Evolutionary conservation across 1,284 basidiomycete genomes (phyloP), one percentile per base, ranked within the genome.

Genomic region (Tilletia caries): DNA sequence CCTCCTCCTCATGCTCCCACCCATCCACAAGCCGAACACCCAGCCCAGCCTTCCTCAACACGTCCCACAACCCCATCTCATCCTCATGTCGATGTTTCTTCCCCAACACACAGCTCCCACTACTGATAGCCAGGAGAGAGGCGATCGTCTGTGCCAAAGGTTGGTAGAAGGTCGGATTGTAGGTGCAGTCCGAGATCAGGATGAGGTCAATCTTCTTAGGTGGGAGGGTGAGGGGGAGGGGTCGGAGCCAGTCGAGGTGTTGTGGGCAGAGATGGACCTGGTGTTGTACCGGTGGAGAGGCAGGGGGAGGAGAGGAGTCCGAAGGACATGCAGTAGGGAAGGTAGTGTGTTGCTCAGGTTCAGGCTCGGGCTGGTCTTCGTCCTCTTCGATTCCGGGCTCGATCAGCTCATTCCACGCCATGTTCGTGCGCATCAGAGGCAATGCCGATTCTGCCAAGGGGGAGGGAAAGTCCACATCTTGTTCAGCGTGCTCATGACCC

Each of bases 31-130:
- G 37, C 37, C 37, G 37, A 41, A 6, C 10, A 41, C 15, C 37
- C 37, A 41, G 15, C 8, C 37, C 37, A 15, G 15, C 33, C 0
- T 29, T 34, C 18, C 20, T 25, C n/a, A 68, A 43, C 2, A 25
- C 18, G 23, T 32, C 20, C 70, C 68, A 71, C 5, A 71, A 65
- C 6, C 13, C 44, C 3, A 29, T 41, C 54, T 71, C 70, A 29
- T 71, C 70, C 3, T 23, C 50, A 37, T 71, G 68, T 3, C 70
- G 64, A 33, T 69, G 68, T 68, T 71, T 71, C 65, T 71, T 71
- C 27, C 68, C 50, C 4, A 71, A 52, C 15, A 71, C 37, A 32
- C 52, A 50, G 6, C 34, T 12, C 18, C 12, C 33, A n/a, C 12
- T 12, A 37, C 25, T 34, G n/a, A 8, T 20, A 44, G 52, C 18